Base-by-base conservation (phyloP, 2,329 filamentous ascomycete genomes). In the Albophoma yamanashiensis region DNA sequence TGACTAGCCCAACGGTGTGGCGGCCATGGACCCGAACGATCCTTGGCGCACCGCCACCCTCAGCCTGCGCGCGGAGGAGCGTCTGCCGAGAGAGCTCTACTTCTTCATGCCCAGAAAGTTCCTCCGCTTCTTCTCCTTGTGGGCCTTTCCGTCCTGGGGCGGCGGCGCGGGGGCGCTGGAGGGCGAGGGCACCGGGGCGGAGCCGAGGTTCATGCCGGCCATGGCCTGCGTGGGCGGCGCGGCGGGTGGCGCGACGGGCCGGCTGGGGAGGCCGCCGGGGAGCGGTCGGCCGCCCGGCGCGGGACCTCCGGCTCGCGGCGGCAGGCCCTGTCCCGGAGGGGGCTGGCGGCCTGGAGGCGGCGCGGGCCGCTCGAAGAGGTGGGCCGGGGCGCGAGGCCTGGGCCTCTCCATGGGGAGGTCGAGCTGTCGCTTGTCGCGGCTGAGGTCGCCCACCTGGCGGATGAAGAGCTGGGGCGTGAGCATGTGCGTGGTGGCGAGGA, bases 401-500 rank as follows among this genome's bases (percentile, higher is more conserved):
- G 91, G 91, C 45, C 87, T 81, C 63, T 97, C 92, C 60, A 87
- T 79, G 0, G 93, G 94, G 6, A 99, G 83, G 66, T 91, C 87
- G 20, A 99, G 81, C 55, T 85, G 82, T 58, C 89, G 83, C 68
- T 87, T 88, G 68, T 92, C 88, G 42, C 84, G 82, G 62, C 87
- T 88, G 17, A 97, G 79, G 68, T 96, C 92, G 22, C 85, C 83
- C 1, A 97, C 76, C 71, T 97, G 92, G 45, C 89, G 86, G 40
- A 96, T 75, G 71, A 92, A 99, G 25, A 95, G 79, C 50, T 84
- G 79, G 0, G 94, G 93, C 0, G 87, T 94, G 55, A 96, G 79
- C 92, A 99, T 97, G 71, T 99, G 94, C 31, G 89, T 92, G 0
- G 91, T 94, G 22, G 88, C 85, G 6, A 99, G 83, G 71, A 95